Conservation (phyloP, 169 alveolate species). For the Amoebophrya sp. region DNA sequence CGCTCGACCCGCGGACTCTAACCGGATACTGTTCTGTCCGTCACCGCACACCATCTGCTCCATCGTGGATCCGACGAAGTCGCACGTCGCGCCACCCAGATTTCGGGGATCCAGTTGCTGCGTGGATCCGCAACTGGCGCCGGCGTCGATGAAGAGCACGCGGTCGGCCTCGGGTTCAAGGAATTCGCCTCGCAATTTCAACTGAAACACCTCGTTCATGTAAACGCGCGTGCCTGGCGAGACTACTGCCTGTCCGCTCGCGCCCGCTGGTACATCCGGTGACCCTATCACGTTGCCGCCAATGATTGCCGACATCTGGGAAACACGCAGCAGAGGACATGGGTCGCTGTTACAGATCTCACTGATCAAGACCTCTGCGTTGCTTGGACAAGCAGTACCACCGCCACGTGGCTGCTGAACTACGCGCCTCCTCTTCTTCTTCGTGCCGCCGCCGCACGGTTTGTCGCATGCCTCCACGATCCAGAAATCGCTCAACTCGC, state of each 20-base stretch:
- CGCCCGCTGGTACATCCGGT: too few species aligned
- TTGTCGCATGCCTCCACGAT: not conserved
- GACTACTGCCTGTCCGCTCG: too few species aligned
- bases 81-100: not conserved
- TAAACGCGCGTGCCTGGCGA: not conserved
- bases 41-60: not conserved
- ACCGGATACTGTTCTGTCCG: not conserved
- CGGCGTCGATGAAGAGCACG: not conserved
- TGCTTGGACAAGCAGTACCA: not conserved
- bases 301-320: not conserved
- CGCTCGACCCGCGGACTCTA: not conserved
- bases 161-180: not conserved
- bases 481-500: not conserved
- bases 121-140: not conserved
- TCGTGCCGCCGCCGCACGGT: not conserved
- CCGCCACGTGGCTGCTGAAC: not conserved
- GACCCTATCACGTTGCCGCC: too few species aligned
- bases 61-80: not conserved
- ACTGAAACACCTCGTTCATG: not conserved
- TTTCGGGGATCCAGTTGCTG: too few species aligned
- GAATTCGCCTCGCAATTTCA: not conserved
- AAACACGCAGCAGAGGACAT: not conserved
- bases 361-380: not conserved
- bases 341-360: not conserved
- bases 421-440: not conserved